Evolutionary conservation across 78 protist genomes (phyloP), one percentile per base, ranked within the genome.

Genomic region (slime mould (Dictyostelium discoideum)): DNA sequence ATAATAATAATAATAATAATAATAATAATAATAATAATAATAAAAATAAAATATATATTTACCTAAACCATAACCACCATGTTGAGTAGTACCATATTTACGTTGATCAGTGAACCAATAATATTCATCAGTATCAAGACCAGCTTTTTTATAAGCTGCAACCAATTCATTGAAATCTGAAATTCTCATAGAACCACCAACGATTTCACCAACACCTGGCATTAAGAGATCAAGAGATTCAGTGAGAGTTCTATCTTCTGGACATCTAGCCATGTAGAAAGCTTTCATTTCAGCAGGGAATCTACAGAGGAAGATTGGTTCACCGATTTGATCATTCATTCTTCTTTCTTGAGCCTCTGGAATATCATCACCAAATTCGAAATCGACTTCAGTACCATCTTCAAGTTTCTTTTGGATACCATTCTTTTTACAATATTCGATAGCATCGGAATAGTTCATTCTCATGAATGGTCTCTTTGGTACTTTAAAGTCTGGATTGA

Each of bases 61-160:
- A 37, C 99, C 99, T 14, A 99, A 90, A 57, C 99, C 99, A 80
- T 96, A 99, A 69, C 99, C 99, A 24, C 99, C 99, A 86, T 99
- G 99, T 46, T 99, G 99, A 86, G 67, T 48, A 14, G 99, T 50
- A 60, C 99, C 99, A 86, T 87, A 99, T 65, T 95, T 96, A 40
- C 99, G 87, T 96, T 98, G 98, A 90, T 98, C 99, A 18, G 97
- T 96, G 97, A 86, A 97, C 99, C 99, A 99, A 98, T 99, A 98
- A 97, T 98, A 99, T 29, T 93, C 54, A 13, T 78, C 60, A 37
- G 98, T 98, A 87, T 97, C 98, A 16, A 99, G 77, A 29, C 96
- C 99, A 44, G 97, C 98, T 63, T 92, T 81, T 78, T 96, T 57
- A 96, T 94, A 98, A 24, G 90, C 98, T 5, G 26, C 79, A 79